Evolutionary conservation across 768 basidiomycete genomes (phyloP).

Genomic region (Mycena amicta): DNA sequence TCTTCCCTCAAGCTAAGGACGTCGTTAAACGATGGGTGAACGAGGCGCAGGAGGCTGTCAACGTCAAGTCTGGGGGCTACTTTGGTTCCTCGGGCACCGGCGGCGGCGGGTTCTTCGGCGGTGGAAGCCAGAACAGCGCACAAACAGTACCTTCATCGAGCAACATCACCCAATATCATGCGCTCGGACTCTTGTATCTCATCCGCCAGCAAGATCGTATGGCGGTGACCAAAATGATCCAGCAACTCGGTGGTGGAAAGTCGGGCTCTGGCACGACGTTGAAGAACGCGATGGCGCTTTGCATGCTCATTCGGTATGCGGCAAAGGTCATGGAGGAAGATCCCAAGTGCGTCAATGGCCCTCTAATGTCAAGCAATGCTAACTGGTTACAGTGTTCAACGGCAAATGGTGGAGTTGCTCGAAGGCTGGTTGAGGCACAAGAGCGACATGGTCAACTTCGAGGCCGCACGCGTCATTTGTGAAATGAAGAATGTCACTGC

Average conservation of each 20-base stretch:
- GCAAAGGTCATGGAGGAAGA: constrained; percentile 99
- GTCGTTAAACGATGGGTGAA: constrained; percentile 99
- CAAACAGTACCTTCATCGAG: constrained; percentile 88
- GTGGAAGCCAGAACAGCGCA: constrained; percentile 57
- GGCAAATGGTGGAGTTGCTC: constrained; percentile 89
- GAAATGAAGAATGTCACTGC: constrained; percentile 87
- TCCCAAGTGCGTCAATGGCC: constrained; percentile 73
- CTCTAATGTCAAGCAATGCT: constrained; percentile 3
- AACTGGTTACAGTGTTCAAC: constrained; percentile 70
- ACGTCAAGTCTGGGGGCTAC: constrained; percentile 75
- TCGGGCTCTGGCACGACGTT: constrained; percentile 81
- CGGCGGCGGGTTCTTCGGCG: constrained; percentile 75
- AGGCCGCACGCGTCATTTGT: constrained; percentile 96
- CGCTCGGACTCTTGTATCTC: constrained; percentile 87
- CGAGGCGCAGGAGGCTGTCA: constrained; percentile 96
- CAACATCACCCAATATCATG: constrained; percentile 96
- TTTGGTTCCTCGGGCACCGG: constrained; percentile 60
- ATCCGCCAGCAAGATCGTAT: constrained; percentile 98
- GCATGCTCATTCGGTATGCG: constrained; percentile 97
- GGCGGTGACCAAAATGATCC: constrained; percentile 99
- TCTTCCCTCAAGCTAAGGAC: constrained; percentile 90
- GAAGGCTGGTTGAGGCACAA: constrained; percentile 97
- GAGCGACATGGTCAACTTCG: constrained; percentile 99
- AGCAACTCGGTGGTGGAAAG: constrained; percentile 90
- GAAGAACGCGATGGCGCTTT: constrained; percentile 96